Evolutionary conservation across 2,329 filamentous ascomycete species (phyloP), one percentile per base, ranked within the genome.

Genomic region (Eutypa lata): DNA sequence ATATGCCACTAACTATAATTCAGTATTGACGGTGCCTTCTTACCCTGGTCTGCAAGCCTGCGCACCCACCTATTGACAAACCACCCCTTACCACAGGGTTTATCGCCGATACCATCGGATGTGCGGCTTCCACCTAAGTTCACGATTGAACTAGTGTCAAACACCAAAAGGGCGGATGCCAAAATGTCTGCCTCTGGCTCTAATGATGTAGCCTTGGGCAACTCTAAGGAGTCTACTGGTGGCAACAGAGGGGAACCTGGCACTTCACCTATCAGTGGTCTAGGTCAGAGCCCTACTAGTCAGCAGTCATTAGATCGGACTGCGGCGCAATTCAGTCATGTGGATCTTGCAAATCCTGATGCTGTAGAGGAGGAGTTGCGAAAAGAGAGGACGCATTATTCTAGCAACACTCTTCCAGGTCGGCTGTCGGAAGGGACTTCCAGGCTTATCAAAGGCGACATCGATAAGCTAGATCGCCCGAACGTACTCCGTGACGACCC

Each of bases 1-100:
- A n/a, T 11, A 11, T 24, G 7, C 43, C 2, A 44, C 38, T 52
- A 18, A 45, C 47, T 19, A 37, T 57, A 60, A 22, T 48, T 5
- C 53, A 93, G 91, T 1, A 84, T 92, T 35, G 91, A 96, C 66
- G 90, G 89, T 35, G 84, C 85, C 28, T 94, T 93, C 61, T 73
- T 93, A 47, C 83, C 87, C 7, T 97, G 92, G 92, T 80, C 84
- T 18, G 76, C 84, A 4, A 80, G 79, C 43, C 77, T 99, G 37
- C 81, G 81, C 57, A 80, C 83, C 49, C 78, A 83, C 57, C 73
- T 97, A 13, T 71, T 91, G 21, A 75, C 84, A 48, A 70, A 80
- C 13, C 88, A 85, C 61, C 91, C 92, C 13, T 78, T 93, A 0
- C 85, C 89, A 0, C 70, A 77, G n/a, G 84, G 80, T 2, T 56